Base-by-base conservation (phyloP, 768 basidiomycete species). In the Nevesoporus exiguus region DNA sequence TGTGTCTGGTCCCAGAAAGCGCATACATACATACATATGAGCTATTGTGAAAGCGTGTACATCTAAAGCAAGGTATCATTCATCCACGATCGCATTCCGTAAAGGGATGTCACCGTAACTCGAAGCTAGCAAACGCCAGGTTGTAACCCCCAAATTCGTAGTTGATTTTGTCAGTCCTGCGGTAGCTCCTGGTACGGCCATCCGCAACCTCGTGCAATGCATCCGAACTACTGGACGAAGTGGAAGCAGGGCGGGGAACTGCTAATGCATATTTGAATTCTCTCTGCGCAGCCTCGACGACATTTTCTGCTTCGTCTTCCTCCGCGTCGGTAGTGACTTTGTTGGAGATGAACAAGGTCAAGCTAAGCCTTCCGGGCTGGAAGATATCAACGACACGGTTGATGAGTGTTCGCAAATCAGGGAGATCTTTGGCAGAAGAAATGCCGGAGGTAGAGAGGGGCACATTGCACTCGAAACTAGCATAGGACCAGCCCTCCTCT, bases 381-480 rank as follows among this genome's bases (percentile, higher is more conserved):
- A 99, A 99, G 70, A 99, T 97, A 61, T 78, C 74, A 29, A 98
- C 90, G 29, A 99, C 94, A 52, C 91, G 88, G 58, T 85, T 84
- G 53, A 98, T 81, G 52, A 98, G 83, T 17, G 85, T 84, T 62
- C 82, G 76, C 42, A 98, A 74, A 70, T 92, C 86, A 25, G 92
- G 93, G 39, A 90, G 80, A 52, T 69, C 62, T 24, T 66, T 69
- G 47, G 69, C 61, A 34, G 68, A 65, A 40, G 68, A 61, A 51
- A 57, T 50, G 9, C 62, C 61, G 45, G 68, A 56, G 40, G 71
- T 58, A 40, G 74, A 68, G 41, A 87, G 75, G 5, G 92, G 92
- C n/a, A 97, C 84, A 72, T 99, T 99, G 76, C 93, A 96, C 73
- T 99, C 97, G 76, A 99, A 98, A 64, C 90, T 93, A 59, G 97